phyloP scores from a whole-genome alignment of 2,329 filamentous ascomycete genomes.

The Talaromyces amestolkiae region DNA sequence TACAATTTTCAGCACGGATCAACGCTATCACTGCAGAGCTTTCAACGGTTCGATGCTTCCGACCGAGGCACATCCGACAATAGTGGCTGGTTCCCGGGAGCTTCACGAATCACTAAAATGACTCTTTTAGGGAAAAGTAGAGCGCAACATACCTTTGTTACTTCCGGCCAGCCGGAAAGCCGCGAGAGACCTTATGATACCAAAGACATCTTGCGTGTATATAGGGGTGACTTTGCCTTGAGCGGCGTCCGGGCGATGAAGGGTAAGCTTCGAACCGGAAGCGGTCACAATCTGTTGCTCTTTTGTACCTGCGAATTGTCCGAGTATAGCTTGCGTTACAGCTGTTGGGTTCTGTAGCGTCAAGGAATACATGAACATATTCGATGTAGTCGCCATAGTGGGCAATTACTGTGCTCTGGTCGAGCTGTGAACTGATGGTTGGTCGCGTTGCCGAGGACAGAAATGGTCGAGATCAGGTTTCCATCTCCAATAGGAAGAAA shows the following conservation, averaged over 20 bases:
- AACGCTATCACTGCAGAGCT: slow-evolving; percentile 21
- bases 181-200: slow-evolving; percentile 85
- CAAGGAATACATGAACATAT: slow-evolving; percentile 98
- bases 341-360: slow-evolving; percentile 91
- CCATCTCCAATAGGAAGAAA: slow-evolving; percentile 35
- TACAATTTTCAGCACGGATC: slow-evolving; percentile 44
- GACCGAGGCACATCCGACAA: slow-evolving; percentile 36
- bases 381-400: slow-evolving; percentile 92
- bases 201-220: slow-evolving; percentile 90
- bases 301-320: slow-evolving; percentile 93
- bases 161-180: slow-evolving; percentile 90
- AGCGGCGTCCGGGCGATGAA: slow-evolving; percentile 80
- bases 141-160: slow-evolving; percentile 74
- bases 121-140: slow-evolving; percentile 33
- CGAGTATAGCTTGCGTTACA: slow-evolving; percentile 84
- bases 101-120: slow-evolving; percentile 72
- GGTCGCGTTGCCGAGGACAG: slow-evolving; percentile 22
- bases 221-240: slow-evolving; percentile 84
- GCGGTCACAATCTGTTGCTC: slow-evolving; percentile 97
- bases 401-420: slow-evolving; percentile 27
- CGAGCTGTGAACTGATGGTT: slow-evolving; percentile 14
- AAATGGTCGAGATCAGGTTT: slow-evolving; percentile 32
- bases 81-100: slow-evolving; percentile 46
- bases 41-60: slow-evolving; percentile 33
- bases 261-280: slow-evolving; percentile 82